Evolutionary conservation across 768 basidiomycete species (phyloP).

Genomic region (Terana coerulea): DNA sequence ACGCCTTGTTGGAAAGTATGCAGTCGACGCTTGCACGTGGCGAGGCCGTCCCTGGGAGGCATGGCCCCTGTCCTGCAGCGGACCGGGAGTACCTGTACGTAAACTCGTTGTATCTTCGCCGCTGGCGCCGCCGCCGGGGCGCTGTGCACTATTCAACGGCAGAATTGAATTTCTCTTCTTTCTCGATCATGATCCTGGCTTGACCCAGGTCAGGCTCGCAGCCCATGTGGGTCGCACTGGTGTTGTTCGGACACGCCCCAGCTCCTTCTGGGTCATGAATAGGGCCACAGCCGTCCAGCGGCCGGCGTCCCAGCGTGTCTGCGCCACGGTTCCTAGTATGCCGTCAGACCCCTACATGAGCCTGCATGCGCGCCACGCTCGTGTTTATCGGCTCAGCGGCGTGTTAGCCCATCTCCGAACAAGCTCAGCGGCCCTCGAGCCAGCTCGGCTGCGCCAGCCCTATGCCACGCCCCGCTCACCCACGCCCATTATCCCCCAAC

Average conservation of each 20-base stretch:
- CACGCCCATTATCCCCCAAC: too few relatives aligned
- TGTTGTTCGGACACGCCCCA: too few relatives aligned
- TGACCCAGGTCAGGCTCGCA: too few relatives aligned
- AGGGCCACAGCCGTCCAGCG: not conserved
- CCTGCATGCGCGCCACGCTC: too few relatives aligned
- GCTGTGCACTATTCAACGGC: constrained; percentile 1
- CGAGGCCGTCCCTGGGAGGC: not conserved
- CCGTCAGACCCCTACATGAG: too few relatives aligned
- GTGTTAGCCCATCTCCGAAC: not conserved
- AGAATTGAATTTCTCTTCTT: not conserved
- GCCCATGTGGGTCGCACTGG: too few relatives aligned
- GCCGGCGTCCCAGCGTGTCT: not conserved
- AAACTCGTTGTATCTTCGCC: not conserved
- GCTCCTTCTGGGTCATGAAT: too few relatives aligned
- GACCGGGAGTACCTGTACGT: constrained; percentile 4
- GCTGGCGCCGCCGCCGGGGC: not conserved
- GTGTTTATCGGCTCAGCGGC: not conserved
- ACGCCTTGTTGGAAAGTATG: not conserved
- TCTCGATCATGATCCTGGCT: too few relatives aligned
- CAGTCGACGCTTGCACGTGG: not conserved
- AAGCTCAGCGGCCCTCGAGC: not conserved
- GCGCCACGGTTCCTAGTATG: too few relatives aligned
- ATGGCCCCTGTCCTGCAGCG: constrained; percentile 1
- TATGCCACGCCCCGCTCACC: too few relatives aligned
- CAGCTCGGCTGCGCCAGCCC: not conserved